Base-by-base conservation (phyloP, 805 yeast species). In the Nematodospora valgi region DNA sequence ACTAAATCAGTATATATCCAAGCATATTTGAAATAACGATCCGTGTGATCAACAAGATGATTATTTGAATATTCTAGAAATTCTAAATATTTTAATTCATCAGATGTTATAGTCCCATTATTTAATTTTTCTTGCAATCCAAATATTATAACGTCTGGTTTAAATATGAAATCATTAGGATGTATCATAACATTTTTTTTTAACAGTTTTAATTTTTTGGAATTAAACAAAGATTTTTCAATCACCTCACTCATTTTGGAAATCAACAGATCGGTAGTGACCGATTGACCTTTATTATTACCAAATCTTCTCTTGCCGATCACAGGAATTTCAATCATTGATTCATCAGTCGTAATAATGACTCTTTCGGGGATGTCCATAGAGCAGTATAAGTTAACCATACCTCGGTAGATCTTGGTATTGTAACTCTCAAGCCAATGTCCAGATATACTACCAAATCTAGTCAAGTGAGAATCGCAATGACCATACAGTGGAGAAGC, bases 1-100 rank as follows among this genome's bases (percentile, higher is more conserved):
- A 58, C 46, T 6, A 63, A 43, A 44, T 63, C 69, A 29, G 63
- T 44, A 29, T 48, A 45, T 20, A 63, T 62, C 69, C 69, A 63
- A 6, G 69, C 67, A 40, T 63, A 63, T 39, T 63, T 60, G 52
- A 63, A 63, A 38, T 49, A 59, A 20, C 58, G 45, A 43, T 58
- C 65, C 7, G 62, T 46, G 21, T 33, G 22, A 23, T 51, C 52
- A 13, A 51, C 57, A 6, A 46, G 22, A 25, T 35, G 33, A 15
- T 39, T 36, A 34, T 48, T 52, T 8, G 66, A 53, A 26, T 48
- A 40, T 36, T 58, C 49, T 14, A 63, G 41, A 21, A 62, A 62
- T n/a, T 49, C 41, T 21, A 61, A 49, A 34, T 59, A 58, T 18
- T 48, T 42, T 16, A 32, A 30, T 21, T 60, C 58, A 12, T 48